Evolutionary conservation across 225 moss, liverwort and hornwort genomes (phyloP).

Genomic region (Anthoceros angustus): DNA sequence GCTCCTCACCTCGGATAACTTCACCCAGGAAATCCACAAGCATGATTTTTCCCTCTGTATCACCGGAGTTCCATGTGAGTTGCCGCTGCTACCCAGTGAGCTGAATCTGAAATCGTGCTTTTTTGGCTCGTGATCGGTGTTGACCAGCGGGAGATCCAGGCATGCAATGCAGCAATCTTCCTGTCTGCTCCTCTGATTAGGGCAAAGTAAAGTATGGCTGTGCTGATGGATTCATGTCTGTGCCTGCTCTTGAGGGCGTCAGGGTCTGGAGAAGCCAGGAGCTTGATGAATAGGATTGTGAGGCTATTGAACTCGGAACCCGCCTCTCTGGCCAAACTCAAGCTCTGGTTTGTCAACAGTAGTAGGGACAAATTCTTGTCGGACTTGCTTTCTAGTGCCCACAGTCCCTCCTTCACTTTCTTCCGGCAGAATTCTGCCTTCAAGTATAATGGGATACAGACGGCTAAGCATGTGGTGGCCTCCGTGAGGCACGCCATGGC

Average conservation of each 20-base stretch:
- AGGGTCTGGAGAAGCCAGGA: constrained; percentile 35
- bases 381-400: constrained; percentile 8
- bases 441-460: constrained; percentile 15
- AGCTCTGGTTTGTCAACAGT: constrained; percentile 16
- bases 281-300: constrained; percentile 18
- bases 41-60: constrained; percentile 16
- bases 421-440: constrained; percentile 18
- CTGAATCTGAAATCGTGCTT: background rate
- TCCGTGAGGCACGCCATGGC: constrained; percentile 18
- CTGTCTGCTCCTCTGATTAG: no score
- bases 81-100: background rate
- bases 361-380: constrained; percentile 14
- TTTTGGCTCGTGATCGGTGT: background rate
- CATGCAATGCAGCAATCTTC: background rate
- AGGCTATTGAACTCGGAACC: constrained; percentile 14
- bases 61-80: constrained; percentile 12
- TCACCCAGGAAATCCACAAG: constrained; percentile 11
- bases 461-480: constrained; percentile 15
- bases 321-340: constrained; percentile 9
- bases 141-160: background rate
- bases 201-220: no score
- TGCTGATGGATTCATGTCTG: no score
- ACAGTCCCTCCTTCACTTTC: constrained; percentile 15
- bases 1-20: no score
- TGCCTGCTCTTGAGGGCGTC: no score